These are phyloP conservation scores for Pseudocercospora pini-densiflorae DNA, from an alignment of 2,329 filamentous ascomycete genomes.

Conservation along the genomic window DNA sequence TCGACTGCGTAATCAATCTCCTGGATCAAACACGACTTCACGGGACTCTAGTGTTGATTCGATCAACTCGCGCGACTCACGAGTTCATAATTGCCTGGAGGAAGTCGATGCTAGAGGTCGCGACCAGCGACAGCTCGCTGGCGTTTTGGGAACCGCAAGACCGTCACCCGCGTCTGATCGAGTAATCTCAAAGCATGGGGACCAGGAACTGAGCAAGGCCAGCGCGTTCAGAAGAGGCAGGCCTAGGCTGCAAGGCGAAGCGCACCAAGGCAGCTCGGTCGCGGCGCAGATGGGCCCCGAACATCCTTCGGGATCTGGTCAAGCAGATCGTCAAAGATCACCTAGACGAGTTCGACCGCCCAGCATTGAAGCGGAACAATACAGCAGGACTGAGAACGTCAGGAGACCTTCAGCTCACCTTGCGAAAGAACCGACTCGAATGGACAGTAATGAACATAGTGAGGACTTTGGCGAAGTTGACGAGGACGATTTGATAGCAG, in stretches of 20 bases:
- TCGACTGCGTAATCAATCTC: not conserved
- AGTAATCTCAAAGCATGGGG: not conserved
- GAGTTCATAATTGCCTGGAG: not conserved
- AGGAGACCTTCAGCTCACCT: not conserved
- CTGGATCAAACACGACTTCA: not conserved
- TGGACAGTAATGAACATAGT: conserved; percentile 15
- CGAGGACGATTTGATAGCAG: conserved; percentile 27
- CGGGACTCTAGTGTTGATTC: not conserved
- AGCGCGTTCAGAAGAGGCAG: not conserved
- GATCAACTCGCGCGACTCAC: not conserved
- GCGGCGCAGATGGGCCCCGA: not conserved
- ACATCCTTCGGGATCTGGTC: not conserved
- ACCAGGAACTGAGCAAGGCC: not conserved
- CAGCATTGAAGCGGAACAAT: conserved; percentile 4
- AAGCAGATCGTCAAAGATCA: not conserved
- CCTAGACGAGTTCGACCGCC: not conserved
- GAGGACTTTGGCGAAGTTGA: conserved; percentile 37
- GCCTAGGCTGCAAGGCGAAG: not conserved
- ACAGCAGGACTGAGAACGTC: not conserved
- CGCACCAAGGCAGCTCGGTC: not conserved
- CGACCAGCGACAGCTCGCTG: not conserved
- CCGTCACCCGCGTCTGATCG: not conserved
- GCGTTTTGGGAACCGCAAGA: not conserved
- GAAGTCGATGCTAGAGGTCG: not conserved
- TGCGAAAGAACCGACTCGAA: not conserved